Percentiles rank a stretch among this genome's conserved stretches.
Conservation (phyloP, 768 basidiomycete species). For the Multifurca ochricompacta region DNA sequence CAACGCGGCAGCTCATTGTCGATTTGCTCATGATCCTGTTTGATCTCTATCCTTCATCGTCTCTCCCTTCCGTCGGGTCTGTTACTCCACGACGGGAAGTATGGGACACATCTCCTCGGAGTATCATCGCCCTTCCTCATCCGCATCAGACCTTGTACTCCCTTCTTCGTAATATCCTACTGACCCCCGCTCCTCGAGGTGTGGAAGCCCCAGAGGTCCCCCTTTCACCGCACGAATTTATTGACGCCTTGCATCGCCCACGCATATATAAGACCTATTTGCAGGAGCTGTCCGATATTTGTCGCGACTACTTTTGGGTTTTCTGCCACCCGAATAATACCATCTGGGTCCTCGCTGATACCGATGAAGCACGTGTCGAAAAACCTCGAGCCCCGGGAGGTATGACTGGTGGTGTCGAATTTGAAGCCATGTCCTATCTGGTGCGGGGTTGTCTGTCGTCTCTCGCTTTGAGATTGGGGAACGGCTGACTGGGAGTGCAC, state of each 20-base stretch:
- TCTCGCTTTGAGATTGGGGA: background rate
- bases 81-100: slow-evolving; percentile 11
- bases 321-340: slow-evolving; percentile 94
- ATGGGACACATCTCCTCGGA: slow-evolving; percentile 34
- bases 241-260: slow-evolving; percentile 58
- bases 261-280: slow-evolving; percentile 78
- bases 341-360: slow-evolving; percentile 79
- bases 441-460: slow-evolving; percentile 46
- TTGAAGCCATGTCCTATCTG: slow-evolving; percentile 93
- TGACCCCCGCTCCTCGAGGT: slow-evolving; percentile 61
- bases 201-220: slow-evolving; percentile 53
- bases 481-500: background rate
- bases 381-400: slow-evolving; percentile 91
- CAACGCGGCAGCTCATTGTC: slow-evolving; percentile 81
- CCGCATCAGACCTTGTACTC: slow-evolving; percentile 70
- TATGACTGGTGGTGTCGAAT: slow-evolving; percentile 98
- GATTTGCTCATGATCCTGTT: slow-evolving; percentile 84
- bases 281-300: slow-evolving; percentile 79
- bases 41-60: slow-evolving; percentile 74
- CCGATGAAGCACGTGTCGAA: slow-evolving; percentile 80
- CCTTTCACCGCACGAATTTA: slow-evolving; percentile 73
- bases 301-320: slow-evolving; percentile 93
- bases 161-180: slow-evolving; percentile 65
- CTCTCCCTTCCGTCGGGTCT: slow-evolving; percentile 47
- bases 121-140: slow-evolving; percentile 55